phyloP scores from a whole-genome alignment of 495 filamentous ascomycete species.

The Glarea lozoyensis region DNA sequence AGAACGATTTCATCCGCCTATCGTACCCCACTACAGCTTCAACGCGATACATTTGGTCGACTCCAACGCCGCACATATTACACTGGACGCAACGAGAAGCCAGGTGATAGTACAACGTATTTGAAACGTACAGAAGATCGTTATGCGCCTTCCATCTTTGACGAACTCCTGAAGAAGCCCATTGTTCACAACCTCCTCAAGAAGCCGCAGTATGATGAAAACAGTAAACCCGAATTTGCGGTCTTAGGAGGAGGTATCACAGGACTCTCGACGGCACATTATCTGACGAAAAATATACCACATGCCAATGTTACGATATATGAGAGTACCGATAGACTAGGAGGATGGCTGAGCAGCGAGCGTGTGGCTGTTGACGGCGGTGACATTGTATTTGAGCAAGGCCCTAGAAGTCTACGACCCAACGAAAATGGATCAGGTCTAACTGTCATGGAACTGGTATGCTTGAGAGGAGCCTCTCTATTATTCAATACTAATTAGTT shows the following conservation, averaged over 20 bases:
- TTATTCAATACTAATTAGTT: slow-evolving; percentile 5
- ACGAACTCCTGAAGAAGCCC: too few relatives aligned
- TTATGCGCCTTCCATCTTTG: too few relatives aligned
- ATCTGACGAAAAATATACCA: slow-evolving; percentile 50
- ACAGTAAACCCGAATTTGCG: slow-evolving; percentile 35
- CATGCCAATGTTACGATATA: slow-evolving; percentile 61
- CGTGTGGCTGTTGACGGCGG: slow-evolving; percentile 42
- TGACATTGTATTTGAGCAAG: slow-evolving; percentile 71
- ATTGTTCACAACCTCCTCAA: neutral
- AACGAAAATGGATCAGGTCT: slow-evolving; percentile 29
- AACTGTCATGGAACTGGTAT: slow-evolving; percentile 49
- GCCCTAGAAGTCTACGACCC: slow-evolving; percentile 70
- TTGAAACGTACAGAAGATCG: too few relatives aligned
- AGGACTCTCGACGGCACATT: slow-evolving; percentile 74
- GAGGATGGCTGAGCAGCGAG: slow-evolving; percentile 78
- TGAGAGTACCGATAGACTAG: slow-evolving; percentile 58
- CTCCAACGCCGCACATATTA: neutral
- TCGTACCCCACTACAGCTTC: neutral
- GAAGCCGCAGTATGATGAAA: neutral
- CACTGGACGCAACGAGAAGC: too few relatives aligned
- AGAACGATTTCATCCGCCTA: slow-evolving; percentile 3
- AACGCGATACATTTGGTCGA: neutral
- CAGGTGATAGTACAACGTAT: too few relatives aligned
- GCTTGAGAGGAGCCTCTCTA: neutral
- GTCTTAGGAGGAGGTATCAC: slow-evolving; percentile 87